phyloP scores from a whole-genome alignment of 768 basidiomycete species.

The Leucogyrophana mollusca region DNA sequence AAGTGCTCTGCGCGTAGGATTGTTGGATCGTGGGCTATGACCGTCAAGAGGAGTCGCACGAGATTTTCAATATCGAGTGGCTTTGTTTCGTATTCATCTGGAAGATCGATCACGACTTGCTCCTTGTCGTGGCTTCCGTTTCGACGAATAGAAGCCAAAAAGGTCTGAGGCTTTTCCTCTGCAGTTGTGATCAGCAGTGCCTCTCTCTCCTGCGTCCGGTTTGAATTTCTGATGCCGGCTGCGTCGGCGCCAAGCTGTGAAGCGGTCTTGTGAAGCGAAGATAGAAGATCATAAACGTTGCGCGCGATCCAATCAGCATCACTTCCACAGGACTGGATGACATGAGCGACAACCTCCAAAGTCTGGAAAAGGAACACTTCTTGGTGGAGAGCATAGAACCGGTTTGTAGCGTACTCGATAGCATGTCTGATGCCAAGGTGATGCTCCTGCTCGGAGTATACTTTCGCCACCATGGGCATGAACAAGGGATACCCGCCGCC shows the following conservation, averaged over 20 bases:
- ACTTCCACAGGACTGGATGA: constrained; percentile 47
- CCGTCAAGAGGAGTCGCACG: constrained; percentile 70
- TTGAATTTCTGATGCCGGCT: constrained; percentile 65
- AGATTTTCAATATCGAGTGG: constrained; percentile 62
- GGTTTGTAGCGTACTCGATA: constrained; percentile 68
- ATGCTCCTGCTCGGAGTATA: constrained; percentile 60
- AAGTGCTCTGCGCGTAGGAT: constrained; percentile 71
- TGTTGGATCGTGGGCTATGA: constrained; percentile 73
- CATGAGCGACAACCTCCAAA: constrained; percentile 58
- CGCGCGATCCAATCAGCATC: constrained; percentile 53
- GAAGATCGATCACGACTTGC: constrained; percentile 44
- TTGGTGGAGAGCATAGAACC: constrained; percentile 73
- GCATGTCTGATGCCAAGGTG: constrained; percentile 60
- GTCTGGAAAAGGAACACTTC: constrained; percentile 76
- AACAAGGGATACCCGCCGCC: constrained; percentile 73
- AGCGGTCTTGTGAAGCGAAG: constrained; percentile 48
- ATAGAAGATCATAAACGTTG: constrained; percentile 57
- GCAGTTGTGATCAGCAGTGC: constrained; percentile 66
- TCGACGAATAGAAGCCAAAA: constrained; percentile 53
- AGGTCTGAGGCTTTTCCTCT: constrained; percentile 72
- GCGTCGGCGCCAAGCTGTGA: constrained; percentile 47
- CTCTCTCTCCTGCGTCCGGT: constrained; percentile 65
- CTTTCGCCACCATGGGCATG: constrained; percentile 69
- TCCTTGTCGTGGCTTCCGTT: constrained; percentile 35
- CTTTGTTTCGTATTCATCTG: constrained; percentile 55